Evolutionary conservation across 495 filamentous ascomycete genomes (phyloP).

Genomic region (Penicillium nucicola): DNA sequence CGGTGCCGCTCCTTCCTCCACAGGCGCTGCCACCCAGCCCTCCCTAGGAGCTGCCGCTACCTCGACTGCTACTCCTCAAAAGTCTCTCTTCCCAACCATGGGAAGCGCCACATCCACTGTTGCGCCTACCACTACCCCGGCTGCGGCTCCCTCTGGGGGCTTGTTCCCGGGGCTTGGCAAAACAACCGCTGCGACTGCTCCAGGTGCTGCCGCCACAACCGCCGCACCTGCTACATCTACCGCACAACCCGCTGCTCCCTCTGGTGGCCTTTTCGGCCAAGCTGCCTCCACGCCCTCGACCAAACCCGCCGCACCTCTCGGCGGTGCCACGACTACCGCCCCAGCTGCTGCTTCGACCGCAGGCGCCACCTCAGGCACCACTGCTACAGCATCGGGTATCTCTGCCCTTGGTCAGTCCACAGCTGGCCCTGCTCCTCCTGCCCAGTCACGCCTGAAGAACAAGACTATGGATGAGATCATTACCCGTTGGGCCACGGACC

Average conservation of each 20-base stretch:
- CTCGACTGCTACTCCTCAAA: constrained; percentile 37
- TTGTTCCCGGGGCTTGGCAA: constrained; percentile 39
- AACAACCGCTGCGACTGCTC: constrained; percentile 29
- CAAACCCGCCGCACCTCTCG: constrained; percentile 20
- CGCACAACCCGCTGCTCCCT: constrained; percentile 18
- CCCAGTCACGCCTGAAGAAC: constrained; percentile 86
- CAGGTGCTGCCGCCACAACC: constrained; percentile 28
- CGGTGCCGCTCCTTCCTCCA: constrained; percentile 17
- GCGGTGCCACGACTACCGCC: constrained; percentile 20
- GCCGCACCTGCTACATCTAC: constrained; percentile 17
- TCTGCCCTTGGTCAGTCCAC: constrained; percentile 65
- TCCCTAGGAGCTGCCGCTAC: constrained; percentile 29
- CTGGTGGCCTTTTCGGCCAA: constrained; percentile 28
- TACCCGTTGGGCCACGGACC: constrained; percentile 92
- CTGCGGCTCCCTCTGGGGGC: constrained; percentile 33
- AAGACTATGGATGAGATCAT: constrained; percentile 99
- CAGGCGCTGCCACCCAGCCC: constrained; percentile 24
- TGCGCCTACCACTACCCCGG: constrained; percentile 35
- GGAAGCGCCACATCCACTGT: constrained; percentile 35
- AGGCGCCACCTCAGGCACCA: constrained; percentile 20
- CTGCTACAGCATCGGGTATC: constrained; percentile 26
- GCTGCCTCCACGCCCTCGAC: constrained; percentile 25
- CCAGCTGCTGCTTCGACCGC: constrained; percentile 15
- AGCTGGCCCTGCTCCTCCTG: constrained; percentile 68
- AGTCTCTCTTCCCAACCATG: constrained; percentile 35